These are phyloP conservation scores for Tanacetum coccineum DNA, from an alignment of 129 eudicot genomes.

Conservation along the genomic window DNA sequence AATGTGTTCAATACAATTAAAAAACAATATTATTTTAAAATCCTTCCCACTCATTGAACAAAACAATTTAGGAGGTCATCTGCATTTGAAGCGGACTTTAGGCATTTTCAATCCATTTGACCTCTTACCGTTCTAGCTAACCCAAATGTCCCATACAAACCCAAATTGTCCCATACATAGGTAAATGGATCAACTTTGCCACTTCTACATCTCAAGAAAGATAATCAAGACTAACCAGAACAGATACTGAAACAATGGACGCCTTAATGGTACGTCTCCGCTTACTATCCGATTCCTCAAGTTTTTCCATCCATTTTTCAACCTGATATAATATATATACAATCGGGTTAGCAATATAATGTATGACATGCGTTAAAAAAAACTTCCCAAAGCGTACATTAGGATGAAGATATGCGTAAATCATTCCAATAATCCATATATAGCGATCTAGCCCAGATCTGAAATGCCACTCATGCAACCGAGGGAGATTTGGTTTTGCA, in stretches of 20 bases:
- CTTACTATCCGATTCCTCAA: constrained; percentile 77
- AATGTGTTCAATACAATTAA: too few relatives aligned
- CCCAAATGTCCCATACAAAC: constrained; percentile 16
- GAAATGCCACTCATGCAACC: constrained; percentile 93
- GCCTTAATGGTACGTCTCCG: constrained; percentile 65
- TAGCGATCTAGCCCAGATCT: constrained; percentile 96
- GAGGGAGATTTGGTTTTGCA: constrained; percentile 87
- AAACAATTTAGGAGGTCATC: not conserved
- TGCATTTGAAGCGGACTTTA: not conserved
- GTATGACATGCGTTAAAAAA: constrained; percentile 14
- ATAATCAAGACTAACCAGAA: constrained; percentile 45
- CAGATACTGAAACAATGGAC: constrained; percentile 58
- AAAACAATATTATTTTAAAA: too few relatives aligned
- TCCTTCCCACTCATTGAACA: too few relatives aligned
- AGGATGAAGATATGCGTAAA: constrained; percentile 87
- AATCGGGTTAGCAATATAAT: not conserved
- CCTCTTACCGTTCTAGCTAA: not conserved
- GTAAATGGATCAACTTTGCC: not conserved
- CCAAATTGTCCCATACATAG: not conserved
- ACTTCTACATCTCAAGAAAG: constrained; percentile 2
- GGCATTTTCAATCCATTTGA: not conserved
- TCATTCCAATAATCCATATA: constrained; percentile 96
- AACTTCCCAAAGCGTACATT: constrained; percentile 45
- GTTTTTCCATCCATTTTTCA: constrained; percentile 94
- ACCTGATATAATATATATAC: constrained; percentile 46